A percentile compares a stretch with the other conserved stretches of the same genome.
Conservation (phyloP, 805 yeast genomes). For the Lachancea nothofagi region DNA sequence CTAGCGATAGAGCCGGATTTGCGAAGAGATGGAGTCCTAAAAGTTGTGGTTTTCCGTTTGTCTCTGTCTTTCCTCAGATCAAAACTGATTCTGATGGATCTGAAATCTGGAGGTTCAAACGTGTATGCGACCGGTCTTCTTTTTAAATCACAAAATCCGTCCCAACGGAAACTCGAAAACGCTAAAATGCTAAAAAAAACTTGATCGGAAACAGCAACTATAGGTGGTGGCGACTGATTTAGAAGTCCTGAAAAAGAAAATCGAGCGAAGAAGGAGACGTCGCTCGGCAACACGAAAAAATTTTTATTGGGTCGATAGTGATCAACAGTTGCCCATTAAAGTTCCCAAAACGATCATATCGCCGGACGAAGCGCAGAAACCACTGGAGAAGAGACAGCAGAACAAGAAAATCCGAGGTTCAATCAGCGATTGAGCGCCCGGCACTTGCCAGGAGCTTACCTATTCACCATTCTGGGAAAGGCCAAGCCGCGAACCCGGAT, state of each 20-base stretch:
- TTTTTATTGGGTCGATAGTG: no score
- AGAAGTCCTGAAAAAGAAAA: not conserved
- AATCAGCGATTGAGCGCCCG: no score
- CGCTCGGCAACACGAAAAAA: not conserved
- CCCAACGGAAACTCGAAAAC: not conserved
- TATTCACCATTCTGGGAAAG: no score
- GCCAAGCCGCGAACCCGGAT: no score
- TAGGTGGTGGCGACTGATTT: not conserved
- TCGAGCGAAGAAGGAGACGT: not conserved
- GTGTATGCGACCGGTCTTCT: not conserved
- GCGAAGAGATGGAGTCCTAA: not conserved
- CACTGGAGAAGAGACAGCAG: not conserved
- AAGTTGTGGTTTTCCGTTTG: not conserved
- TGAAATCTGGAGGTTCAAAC: not conserved
- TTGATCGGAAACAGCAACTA: conserved; percentile 4
- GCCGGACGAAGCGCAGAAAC: not conserved
- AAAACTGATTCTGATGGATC: not conserved
- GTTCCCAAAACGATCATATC: conserved; percentile 4
- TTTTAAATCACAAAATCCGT: conserved; percentile 2
- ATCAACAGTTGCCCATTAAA: conserved; percentile 5
- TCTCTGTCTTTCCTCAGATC: conserved; percentile 3
- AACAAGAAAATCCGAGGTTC: no score
- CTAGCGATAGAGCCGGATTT: not conserved
- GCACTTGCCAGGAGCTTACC: no score
- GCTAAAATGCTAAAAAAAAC: conserved; percentile 1